Base-by-base conservation (phyloP, 192 early-diverging fungal species). In the Coemansia sp. region DNA sequence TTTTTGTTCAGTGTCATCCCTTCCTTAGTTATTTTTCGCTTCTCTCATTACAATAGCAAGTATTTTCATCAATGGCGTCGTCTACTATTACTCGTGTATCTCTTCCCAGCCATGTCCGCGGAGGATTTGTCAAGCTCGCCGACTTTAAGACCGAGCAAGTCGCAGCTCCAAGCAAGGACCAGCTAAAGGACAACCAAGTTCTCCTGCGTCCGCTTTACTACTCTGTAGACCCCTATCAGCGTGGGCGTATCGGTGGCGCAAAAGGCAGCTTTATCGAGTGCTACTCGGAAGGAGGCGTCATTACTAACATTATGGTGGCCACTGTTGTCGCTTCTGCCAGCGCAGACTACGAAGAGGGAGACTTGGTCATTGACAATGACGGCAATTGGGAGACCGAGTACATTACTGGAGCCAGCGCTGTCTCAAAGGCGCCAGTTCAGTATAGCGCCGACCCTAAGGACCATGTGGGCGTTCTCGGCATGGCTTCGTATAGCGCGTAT, bases 401-500 rank as follows among this genome's bases (percentile, higher is more conserved):
- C 39, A 68, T 65, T n/a, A 85, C 85, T 37, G 85, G 90, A 57
- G 60, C 85, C 31, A 64, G 81, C 20, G 85, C 87, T 39, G 77
- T 94, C 17, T 70, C 65, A 25, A 43, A 77, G 46, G 37, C 47
- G 19, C 60, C 65, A 0, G 14, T n/a, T 1, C 39, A 51, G 40
- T 46, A 64, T 9, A 56, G 61, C 3, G 56, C 67, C 3, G 22
- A 43, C 3, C 64, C 66, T 0, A 31, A 29, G 19, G 65, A 68
- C 58, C 67, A 67, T n/a, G 40, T 77, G 6, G 67, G 92, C 53
- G 84, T 89, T 24, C 77, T 93, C 1, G 91, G 94, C 17, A 94
- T 94, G 90, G 88, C 94, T 37, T 87, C 90, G 36, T 84, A 88
- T 49, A 95, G 93, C 8, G 94, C 93, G 0, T 94, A 92, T 60